Base-by-base conservation (phyloP, 495 filamentous ascomycete genomes). In the Neurospora sp. region DNA sequence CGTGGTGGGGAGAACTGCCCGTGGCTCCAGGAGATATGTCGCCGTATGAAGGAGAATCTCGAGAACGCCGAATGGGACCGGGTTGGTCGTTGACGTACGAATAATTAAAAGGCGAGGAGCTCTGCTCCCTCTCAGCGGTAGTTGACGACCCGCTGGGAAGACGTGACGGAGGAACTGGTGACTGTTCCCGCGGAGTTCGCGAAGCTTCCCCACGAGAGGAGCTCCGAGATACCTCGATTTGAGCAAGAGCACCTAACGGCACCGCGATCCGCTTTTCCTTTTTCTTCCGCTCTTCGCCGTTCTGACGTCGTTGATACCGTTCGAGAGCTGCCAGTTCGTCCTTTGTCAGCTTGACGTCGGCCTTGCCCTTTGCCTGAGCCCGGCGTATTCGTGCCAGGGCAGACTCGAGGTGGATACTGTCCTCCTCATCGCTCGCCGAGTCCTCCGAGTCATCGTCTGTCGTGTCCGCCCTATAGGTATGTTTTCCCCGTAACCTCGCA, bases 251-350 rank as follows among this genome's bases (percentile, higher is more conserved):
- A 65, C 70, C 20, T 80, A 65, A 7, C 53, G 53, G 83, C 10
- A 86, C 76, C 9, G 82, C 82, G 65, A 85, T 78, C 39, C 84
- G 79, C 42, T 80, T 75, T 39, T 84, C 79, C 42, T 78, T 81
- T 70, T 78, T 82, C 27, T 74, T 80, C 48, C 76, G 77, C 72
- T 79, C 78, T 37, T 83, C 81, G 59, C 83, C 84, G 73, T 88
- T 84, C 77, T 88, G 81, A 70, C 90, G 87, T 79, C 88, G 88
- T 68, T 91, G 88, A 65, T 84, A 79, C 72, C 83, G 82, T 78
- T 94, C 90, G 69, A 94, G 82, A 41, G 93, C 93, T 45, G 91
- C 91, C 74, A 94, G 81, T 78, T 96, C 93, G 39, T 89, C 86
- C 75, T 90, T 87, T 71, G 87, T 91, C 70, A 97, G 83, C 75